A percentile compares a stretch with the other conserved stretches of the same genome.
These are phyloP conservation scores for Helotiales sp. DNA, from an alignment of 2,329 filamentous ascomycete genomes.

Conservation along the genomic window DNA sequence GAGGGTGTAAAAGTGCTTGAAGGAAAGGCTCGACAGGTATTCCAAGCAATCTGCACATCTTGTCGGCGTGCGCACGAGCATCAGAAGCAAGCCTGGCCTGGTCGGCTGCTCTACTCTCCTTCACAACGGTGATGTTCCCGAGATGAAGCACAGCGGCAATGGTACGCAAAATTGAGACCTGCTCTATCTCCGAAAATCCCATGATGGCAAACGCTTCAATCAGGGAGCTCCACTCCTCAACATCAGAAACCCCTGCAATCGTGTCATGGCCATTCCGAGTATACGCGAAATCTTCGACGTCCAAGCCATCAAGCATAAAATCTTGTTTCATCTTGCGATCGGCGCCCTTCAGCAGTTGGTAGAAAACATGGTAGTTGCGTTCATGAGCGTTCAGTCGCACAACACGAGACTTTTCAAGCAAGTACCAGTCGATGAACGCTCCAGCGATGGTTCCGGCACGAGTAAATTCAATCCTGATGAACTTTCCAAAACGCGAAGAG, in stretches of 20 bases:
- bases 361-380: constrained; percentile 97
- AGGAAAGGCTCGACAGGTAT: constrained; percentile 85
- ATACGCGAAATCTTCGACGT: constrained; percentile 88
- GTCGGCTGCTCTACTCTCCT: constrained; percentile 88
- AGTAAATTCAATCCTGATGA: constrained; percentile 96
- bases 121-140: constrained; percentile 87
- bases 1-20: constrained; percentile 86
- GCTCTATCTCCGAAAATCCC: constrained; percentile 87
- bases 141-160: constrained; percentile 91
- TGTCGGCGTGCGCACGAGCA: constrained; percentile 74
- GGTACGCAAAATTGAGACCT: constrained; percentile 80
- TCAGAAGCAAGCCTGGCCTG: constrained; percentile 84
- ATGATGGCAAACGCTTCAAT: constrained; percentile 95
- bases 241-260: constrained; percentile 88
- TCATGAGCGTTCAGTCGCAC: constrained; percentile 87
- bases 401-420: constrained; percentile 96
- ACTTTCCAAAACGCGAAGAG: constrained; percentile 97
- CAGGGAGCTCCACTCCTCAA: constrained; percentile 85
- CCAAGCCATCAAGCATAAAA: constrained; percentile 75
- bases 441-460: constrained; percentile 88
- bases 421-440: constrained; percentile 98
- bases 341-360: constrained; percentile 89
- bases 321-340: constrained; percentile 73
- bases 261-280: constrained; percentile 89
- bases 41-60: constrained; percentile 82